Evolutionary conservation across 495 filamentous ascomycete genomes (phyloP).

Genomic region (Penicillium pancosmium): DNA sequence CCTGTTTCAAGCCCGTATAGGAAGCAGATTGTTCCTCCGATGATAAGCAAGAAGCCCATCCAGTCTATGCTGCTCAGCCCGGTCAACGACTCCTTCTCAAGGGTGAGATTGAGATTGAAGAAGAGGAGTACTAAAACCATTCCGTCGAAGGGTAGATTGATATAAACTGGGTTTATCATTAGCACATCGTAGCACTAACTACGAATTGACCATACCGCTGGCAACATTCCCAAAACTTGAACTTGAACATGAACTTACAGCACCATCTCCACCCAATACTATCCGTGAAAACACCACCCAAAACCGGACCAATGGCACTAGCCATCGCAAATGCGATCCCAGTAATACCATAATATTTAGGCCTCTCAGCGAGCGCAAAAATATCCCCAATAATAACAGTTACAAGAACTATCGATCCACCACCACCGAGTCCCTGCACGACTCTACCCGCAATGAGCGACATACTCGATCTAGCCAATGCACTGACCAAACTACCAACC

Average conservation of each 20-base stretch:
- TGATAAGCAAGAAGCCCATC: constrained; percentile 67
- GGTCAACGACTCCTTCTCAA: constrained; percentile 55
- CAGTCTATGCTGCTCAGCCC: constrained; percentile 79
- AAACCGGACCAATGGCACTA: constrained; percentile 69
- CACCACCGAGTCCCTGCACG: constrained; percentile 80
- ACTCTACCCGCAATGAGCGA: constrained; percentile 77
- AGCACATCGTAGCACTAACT: background rate
- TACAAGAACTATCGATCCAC: constrained; percentile 78
- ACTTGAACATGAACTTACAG: constrained; percentile 23
- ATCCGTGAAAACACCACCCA: constrained; percentile 75
- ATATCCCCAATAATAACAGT: constrained; percentile 83
- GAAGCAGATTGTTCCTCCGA: constrained; percentile 78
- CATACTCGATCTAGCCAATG: constrained; percentile 62
- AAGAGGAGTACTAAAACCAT: constrained; percentile 65
- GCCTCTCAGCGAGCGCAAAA: constrained; percentile 60
- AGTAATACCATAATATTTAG: constrained; percentile 64
- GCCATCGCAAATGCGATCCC: constrained; percentile 77
- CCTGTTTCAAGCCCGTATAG: constrained; percentile 71
- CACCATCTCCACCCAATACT: constrained; percentile 65
- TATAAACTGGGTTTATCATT: background rate
- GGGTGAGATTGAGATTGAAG: constrained; percentile 63
- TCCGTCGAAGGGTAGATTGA: constrained; percentile 66
- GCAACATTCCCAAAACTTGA: constrained; percentile 2
- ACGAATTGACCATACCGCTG: constrained; percentile 14
- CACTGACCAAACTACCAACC: constrained; percentile 72